Evolutionary conservation across 768 basidiomycete genomes (phyloP), one percentile per base, ranked within the genome.

Genomic region (Russula griseocarnosa): DNA sequence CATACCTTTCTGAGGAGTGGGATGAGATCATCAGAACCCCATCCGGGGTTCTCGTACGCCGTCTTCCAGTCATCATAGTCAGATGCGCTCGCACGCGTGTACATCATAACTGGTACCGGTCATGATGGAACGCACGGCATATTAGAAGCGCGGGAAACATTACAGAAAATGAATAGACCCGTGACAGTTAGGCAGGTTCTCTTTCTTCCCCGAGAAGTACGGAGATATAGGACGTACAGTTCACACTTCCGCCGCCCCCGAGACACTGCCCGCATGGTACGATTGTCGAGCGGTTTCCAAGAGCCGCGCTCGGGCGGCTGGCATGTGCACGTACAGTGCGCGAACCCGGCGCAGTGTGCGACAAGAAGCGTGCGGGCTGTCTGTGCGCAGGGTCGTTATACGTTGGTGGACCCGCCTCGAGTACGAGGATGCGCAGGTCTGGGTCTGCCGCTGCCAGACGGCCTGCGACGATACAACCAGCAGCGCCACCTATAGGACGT

Each of bases 11-110:
- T 81, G 34, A 86, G 66, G 16, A 86, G 73, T 0, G 86, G 86
- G 34, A 87, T 79, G 5, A 88, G 69, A 30, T 82, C 75, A 54
- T 77, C 74, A 0, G 83, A 82, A 6, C 84, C 77, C 87, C 87
- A 88, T 1, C 86, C 86, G 1, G 79, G 72, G 69, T 87, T 86
- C 5, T 76, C 76, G 28, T 81, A 72, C 2, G 75, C 70, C 3
- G 49, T 66, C 66, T 81, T 80, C 86, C 86, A 87, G 55, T 83
- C 82, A 66, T 88, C 83, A 54, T 82, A 86, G 69, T 88, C 87
- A 0, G 85, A 86, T 1, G 83, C 81, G 9, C 82, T 72, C 16
- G 83, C 80, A 28, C 86, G 80, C 0, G 79, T 81, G 65, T 86
- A 87, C 77, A 82, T 77, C 70, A 58, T 59, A 49, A 55, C 67